Base-by-base conservation (phyloP, 139 green algal genomes). In the Parachlorella kessleri region DNA sequence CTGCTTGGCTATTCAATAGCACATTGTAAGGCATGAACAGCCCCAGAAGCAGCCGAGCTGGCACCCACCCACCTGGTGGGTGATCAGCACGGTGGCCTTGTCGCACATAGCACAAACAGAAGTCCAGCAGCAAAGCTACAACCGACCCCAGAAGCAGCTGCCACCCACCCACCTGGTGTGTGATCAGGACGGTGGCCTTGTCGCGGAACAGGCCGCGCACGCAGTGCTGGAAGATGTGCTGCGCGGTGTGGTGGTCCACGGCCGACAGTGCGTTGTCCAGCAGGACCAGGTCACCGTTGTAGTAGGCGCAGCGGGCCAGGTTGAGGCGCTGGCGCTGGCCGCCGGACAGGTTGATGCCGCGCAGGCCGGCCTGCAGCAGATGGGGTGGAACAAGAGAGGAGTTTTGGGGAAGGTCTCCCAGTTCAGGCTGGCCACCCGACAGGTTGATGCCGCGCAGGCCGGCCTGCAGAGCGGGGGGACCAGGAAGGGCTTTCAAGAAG, bases 181-280 rank as follows among this genome's bases (percentile, higher is more conserved):
- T 97, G 2, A 96, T 93, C 55, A 97, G 87, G 48, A 97, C 73
- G 39, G 91, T 86, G 2, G 93, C 70, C 82, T 94, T 82, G 53
- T 94, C 42, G 38, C 90, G 86, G 2, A 72, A 67, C 6, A 91
- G 79, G 42, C 85, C 85, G 1, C 88, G 87, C 32, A 97, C 89
- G 83, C 88, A 93, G 9, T 88, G 55, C 23, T 82, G 55, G 26
- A 94, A 94, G 32, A 97, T 85, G 38, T 82, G 75, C n/a, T 81
- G 73, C 0, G 84, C 92, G 41, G 96, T 93, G 77, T 98, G 94
- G 26, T 89, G 85, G 80, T 98, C 94, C 69, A 98, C 94, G 0
- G 95, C 95, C n/a, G 79, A 91, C n/a, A 98, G 86, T 1, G 94
- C 94, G 74, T 98, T 95, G 84, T 98, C 95, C 78, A 98, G 78